A percentile compares a stretch with the other conserved stretches of the same genome.
Evolutionary conservation across 2,329 filamentous ascomycete genomes (phyloP).

Genomic region (Ascochyta clinopodiicola): DNA sequence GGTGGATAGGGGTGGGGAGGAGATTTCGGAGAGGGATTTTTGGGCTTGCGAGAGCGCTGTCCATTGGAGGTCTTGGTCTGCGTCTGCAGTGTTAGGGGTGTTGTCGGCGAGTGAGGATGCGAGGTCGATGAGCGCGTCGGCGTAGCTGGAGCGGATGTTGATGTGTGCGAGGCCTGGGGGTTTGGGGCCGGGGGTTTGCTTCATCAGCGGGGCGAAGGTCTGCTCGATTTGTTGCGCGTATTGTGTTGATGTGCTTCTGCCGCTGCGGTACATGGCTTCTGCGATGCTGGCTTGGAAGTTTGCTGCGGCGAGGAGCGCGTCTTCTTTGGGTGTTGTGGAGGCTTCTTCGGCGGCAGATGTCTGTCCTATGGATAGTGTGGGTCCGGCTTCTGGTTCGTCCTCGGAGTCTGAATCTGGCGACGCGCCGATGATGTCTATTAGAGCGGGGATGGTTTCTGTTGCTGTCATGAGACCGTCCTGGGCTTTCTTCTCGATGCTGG

Average conservation of each 20-base stretch:
- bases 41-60: constrained; percentile 42
- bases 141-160: constrained; percentile 61
- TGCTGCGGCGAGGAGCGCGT: constrained; percentile 62
- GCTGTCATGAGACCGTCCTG: constrained; percentile 62
- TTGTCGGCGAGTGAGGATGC: constrained; percentile 54
- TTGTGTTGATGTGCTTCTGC: constrained; percentile 57
- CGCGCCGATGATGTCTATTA: constrained; percentile 51
- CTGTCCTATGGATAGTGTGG: constrained; percentile 43
- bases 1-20: constrained; percentile 23
- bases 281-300: constrained; percentile 64
- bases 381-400: constrained; percentile 38
- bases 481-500: constrained; percentile 63
- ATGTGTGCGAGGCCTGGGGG: constrained; percentile 58
- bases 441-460: constrained; percentile 60
- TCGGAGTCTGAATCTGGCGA: constrained; percentile 22
- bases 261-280: constrained; percentile 63
- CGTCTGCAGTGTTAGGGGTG: too few species aligned
- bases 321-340: constrained; percentile 54
- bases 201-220: constrained; percentile 42
- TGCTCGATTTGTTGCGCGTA: constrained; percentile 56
- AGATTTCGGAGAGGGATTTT: constrained; percentile 35
- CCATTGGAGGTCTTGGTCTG: constrained; percentile 39
- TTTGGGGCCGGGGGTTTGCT: constrained; percentile 56
- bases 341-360: constrained; percentile 25
- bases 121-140: constrained; percentile 63